phyloP scores from a whole-genome alignment of 768 basidiomycete species.

The Agrocybe praecox region DNA sequence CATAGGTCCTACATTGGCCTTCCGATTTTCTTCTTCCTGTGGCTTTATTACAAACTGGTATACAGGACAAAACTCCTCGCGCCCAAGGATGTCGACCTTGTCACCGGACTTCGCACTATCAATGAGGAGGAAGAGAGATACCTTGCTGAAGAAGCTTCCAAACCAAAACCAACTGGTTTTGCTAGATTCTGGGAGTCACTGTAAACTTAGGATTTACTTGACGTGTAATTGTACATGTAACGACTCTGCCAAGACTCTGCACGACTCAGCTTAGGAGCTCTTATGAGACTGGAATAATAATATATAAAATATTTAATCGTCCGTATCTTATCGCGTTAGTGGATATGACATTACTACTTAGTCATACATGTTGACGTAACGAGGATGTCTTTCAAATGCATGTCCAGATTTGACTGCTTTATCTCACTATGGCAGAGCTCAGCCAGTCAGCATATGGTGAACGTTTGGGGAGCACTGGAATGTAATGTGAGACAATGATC shows the following conservation, averaged over 20 bases:
- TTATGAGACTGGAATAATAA: too few species aligned
- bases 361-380: background rate
- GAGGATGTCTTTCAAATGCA: background rate
- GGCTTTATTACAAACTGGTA: constrained; percentile 41
- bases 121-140: constrained; percentile 64
- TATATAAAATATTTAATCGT: too few species aligned
- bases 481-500: constrained; percentile 10
- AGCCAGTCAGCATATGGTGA: constrained; percentile 6
- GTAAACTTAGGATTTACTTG: constrained; percentile 17
- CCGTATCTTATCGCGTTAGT: too few species aligned
- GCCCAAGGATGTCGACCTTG: constrained; percentile 56
- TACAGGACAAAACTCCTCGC: constrained; percentile 41
- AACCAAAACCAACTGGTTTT: constrained; percentile 34
- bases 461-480: background rate
- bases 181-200: constrained; percentile 40
- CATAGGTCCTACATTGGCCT: constrained; percentile 46
- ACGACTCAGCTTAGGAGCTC: background rate
- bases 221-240: background rate
- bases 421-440: constrained; percentile 9
- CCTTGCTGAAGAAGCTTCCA: constrained; percentile 42
- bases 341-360: too few species aligned
- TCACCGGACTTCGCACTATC: constrained; percentile 59
- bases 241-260: too few species aligned
- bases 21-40: constrained; percentile 42
- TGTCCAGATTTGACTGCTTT: constrained; percentile 5